Percentiles rank a stretch among this genome's conserved stretches.
Conservation (phyloP, 768 basidiomycete genomes). For the Boletellus sp. region DNA sequence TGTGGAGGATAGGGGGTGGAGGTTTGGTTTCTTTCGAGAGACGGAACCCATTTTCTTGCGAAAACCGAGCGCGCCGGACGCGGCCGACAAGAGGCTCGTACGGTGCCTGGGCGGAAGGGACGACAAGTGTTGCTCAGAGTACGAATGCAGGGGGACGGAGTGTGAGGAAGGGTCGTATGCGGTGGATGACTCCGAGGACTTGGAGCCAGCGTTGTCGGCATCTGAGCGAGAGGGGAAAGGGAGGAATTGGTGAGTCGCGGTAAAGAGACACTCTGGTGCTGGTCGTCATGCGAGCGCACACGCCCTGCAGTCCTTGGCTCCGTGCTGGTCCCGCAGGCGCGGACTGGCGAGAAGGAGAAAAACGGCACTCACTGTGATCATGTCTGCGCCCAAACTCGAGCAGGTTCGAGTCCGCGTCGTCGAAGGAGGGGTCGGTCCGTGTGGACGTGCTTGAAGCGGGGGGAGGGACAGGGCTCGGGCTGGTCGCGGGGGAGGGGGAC, state of each 20-base stretch:
- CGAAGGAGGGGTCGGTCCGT: slow-evolving; percentile 15
- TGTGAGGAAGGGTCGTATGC: slow-evolving; percentile 12
- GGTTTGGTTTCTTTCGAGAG: slow-evolving; percentile 38
- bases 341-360: not conserved
- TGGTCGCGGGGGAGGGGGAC: not conserved
- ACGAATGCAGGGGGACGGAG: slow-evolving; percentile 2
- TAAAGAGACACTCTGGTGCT: too few species aligned
- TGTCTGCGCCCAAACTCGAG: slow-evolving; percentile 3
- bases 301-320: too few species aligned
- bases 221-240: slow-evolving; percentile 11
- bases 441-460: not conserved
- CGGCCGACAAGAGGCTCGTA: slow-evolving; percentile 48
- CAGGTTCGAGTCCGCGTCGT: slow-evolving; percentile 3
- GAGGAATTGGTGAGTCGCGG: too few species aligned
- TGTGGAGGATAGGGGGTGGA: slow-evolving; percentile 24
- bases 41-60: slow-evolving; percentile 39
- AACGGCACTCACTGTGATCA: slow-evolving; percentile 14
- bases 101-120: slow-evolving; percentile 34
- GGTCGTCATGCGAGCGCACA: too few species aligned
- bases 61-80: slow-evolving; percentile 48
- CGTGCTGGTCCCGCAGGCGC: too few species aligned
- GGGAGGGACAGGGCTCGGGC: not conserved
- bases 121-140: slow-evolving; percentile 2
- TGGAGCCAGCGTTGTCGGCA: slow-evolving; percentile 12
- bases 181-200: slow-evolving; percentile 13